phyloP scores from a whole-genome alignment of 2,329 filamentous ascomycete species.

The Monosporascus sp. region DNA sequence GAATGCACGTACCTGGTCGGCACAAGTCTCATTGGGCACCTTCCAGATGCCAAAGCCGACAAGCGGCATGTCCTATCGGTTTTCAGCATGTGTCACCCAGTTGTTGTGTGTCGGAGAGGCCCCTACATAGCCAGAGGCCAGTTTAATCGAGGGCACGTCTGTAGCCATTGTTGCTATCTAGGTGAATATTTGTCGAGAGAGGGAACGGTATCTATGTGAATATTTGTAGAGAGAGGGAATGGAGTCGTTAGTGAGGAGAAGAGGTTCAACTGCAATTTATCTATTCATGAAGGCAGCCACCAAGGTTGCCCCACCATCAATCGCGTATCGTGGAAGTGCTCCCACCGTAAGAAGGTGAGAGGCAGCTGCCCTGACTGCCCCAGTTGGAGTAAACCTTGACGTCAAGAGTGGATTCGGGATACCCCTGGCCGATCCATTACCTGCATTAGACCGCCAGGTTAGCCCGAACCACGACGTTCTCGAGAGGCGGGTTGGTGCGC shows the following conservation, averaged over 20 bases:
- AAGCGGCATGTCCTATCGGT: slow-evolving; percentile 30
- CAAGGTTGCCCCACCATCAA: too few species aligned
- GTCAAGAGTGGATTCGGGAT: too few species aligned
- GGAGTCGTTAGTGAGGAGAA: neutral
- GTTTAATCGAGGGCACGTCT: slow-evolving; percentile 24
- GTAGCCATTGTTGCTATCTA: slow-evolving; percentile 14
- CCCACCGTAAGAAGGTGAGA: too few species aligned
- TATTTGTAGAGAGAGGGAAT: neutral
- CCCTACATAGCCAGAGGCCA: slow-evolving; percentile 32
- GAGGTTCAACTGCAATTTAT: neutral
- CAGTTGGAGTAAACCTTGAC: too few species aligned
- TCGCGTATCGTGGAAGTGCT: too few species aligned
- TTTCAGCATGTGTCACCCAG: slow-evolving; percentile 4
- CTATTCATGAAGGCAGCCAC: too few species aligned
- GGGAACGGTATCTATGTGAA: neutral
- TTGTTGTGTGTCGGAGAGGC: neutral
- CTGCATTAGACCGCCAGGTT: too few species aligned
- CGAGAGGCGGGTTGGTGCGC: too few species aligned
- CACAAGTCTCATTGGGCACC: slow-evolving; percentile 29
- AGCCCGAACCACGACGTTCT: too few species aligned
- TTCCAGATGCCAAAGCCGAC: slow-evolving; percentile 39
- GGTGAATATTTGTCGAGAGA: neutral
- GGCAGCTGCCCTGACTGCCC: too few species aligned
- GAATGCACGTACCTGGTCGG: slow-evolving; percentile 47
- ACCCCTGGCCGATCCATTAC: too few species aligned